A percentile compares a stretch with the other conserved stretches of the same genome.
Evolutionary conservation across 352 stramenopile genomes (phyloP).

Genomic region (Phytophthora megakarya): DNA sequence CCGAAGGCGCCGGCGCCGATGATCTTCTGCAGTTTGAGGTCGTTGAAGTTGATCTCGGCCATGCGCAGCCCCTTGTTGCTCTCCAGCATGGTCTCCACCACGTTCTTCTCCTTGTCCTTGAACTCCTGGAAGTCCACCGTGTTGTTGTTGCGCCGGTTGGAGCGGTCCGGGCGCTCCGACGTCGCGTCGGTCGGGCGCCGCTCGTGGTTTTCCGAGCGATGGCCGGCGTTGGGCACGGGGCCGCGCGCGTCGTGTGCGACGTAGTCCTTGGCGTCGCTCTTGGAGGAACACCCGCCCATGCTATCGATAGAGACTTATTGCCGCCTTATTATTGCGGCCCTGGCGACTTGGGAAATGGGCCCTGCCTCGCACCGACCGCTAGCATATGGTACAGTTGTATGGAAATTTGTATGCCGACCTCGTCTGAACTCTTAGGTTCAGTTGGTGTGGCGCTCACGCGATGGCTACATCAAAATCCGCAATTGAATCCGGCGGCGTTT

Average conservation of each 20-base stretch:
- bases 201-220: slow-evolving; percentile 7
- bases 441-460: slow-evolving; percentile 20
- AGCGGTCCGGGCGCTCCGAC: slow-evolving; percentile 3
- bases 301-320: slow-evolving; percentile 7
- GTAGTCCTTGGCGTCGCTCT: slow-evolving; percentile 39
- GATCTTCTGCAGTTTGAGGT: slow-evolving; percentile 89
- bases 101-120: slow-evolving; percentile 86
- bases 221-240: background rate
- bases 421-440: slow-evolving; percentile 28
- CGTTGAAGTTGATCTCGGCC: slow-evolving; percentile 90
- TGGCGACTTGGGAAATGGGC: slow-evolving; percentile 32
- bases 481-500: slow-evolving; percentile 19
- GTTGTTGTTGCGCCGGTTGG: slow-evolving; percentile 39
- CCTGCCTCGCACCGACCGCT: slow-evolving; percentile 14
- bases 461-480: slow-evolving; percentile 30
- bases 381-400: slow-evolving; percentile 23
- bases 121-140: slow-evolving; percentile 86
- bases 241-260: slow-evolving; percentile 11
- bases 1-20: slow-evolving; percentile 86
- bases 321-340: background rate
- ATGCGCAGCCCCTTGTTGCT: slow-evolving; percentile 88
- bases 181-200: slow-evolving; percentile 8
- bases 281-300: slow-evolving; percentile 59
- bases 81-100: slow-evolving; percentile 89
- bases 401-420: slow-evolving; percentile 8